Evolutionary conservation across 208 protist species (phyloP), one percentile per base, ranked within the genome.

Genomic region (Leishmania lainsoni): DNA sequence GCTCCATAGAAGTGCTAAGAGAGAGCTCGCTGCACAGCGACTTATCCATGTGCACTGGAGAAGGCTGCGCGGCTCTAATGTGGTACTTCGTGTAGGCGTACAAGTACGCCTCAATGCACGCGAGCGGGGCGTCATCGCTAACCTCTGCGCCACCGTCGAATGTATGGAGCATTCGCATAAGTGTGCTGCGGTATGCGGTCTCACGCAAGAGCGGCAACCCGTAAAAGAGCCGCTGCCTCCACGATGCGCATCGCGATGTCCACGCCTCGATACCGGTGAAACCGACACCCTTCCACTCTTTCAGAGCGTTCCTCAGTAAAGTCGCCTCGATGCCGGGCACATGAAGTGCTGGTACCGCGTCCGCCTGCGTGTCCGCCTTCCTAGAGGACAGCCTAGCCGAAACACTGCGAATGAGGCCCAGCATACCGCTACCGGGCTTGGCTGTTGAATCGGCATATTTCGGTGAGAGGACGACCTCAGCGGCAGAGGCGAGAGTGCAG

Each of bases 61-160:
- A 75, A 56, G 87, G 61, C 56, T 63, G 61, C n/a, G 73, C 72
- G 58, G 52, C 48, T 14, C 69, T 76, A 39, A 87, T 79, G 59
- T 86, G 83, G 1, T 79, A 76, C 1, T 84, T 68, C 1, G 90
- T 70, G 72, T 83, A 29, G 3, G 80, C 79, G 51, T 91, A 88
- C 22, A 95, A 79, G 3, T 65, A 81, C 32, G 88, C 76, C 82
- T 95, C 91, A 20, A 95, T 80, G 69, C 76, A 85, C 20, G 85
- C 70, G 5, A 87, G 52, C 20, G 91, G 82, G 8, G 63, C 58
- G 12, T 61, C 76, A 63, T 32, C 76, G 54, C 77, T 29, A 10
- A 52, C 59, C 20, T 79, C 59, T 26, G 39, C 49, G 29, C 22
- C 32, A 17, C 72, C 70, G 12, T 81, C 83, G 76, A 94, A 87